Conservation (phyloP, 768 basidiomycete species). For the Tricholomella constricta region DNA sequence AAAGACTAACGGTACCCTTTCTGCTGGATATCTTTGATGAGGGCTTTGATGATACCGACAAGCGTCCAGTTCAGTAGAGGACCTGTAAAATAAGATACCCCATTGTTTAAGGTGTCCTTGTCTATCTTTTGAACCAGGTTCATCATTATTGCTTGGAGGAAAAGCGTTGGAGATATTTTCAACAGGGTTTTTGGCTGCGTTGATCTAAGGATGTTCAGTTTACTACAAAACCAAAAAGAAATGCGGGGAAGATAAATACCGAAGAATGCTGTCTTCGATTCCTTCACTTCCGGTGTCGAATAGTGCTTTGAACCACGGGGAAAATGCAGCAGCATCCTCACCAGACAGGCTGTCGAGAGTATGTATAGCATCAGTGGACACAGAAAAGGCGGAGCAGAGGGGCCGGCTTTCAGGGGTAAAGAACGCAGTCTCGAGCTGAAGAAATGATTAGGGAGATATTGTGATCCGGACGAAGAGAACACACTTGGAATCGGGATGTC, state of each 20-base stretch:
- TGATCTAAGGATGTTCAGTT: constrained; percentile 43
- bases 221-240: background rate
- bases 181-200: constrained; percentile 71
- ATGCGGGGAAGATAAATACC: constrained; percentile 40
- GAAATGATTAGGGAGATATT: constrained; percentile 5
- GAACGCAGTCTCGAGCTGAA: constrained; percentile 50
- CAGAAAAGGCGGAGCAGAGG: constrained; percentile 53
- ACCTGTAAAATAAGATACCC: constrained; percentile 75
- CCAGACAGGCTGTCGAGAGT: constrained; percentile 39
- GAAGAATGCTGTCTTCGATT: constrained; percentile 77
- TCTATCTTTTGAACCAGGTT: constrained; percentile 59
- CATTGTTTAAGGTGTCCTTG: constrained; percentile 67
- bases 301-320: constrained; percentile 73
- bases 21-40: constrained; percentile 61
- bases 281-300: constrained; percentile 80
- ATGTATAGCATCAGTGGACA: constrained; percentile 46
- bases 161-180: constrained; percentile 66
- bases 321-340: constrained; percentile 47
- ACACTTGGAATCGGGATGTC: constrained; percentile 64
- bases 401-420: constrained; percentile 49
- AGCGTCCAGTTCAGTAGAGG: constrained; percentile 80
- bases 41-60: constrained; percentile 66
- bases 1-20: constrained; percentile 43
- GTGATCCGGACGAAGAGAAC: constrained; percentile 16
- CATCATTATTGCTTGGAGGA: constrained; percentile 59